Conservation (phyloP, 2,329 filamentous ascomycete species). For the Phialocephala sp. region DNA sequence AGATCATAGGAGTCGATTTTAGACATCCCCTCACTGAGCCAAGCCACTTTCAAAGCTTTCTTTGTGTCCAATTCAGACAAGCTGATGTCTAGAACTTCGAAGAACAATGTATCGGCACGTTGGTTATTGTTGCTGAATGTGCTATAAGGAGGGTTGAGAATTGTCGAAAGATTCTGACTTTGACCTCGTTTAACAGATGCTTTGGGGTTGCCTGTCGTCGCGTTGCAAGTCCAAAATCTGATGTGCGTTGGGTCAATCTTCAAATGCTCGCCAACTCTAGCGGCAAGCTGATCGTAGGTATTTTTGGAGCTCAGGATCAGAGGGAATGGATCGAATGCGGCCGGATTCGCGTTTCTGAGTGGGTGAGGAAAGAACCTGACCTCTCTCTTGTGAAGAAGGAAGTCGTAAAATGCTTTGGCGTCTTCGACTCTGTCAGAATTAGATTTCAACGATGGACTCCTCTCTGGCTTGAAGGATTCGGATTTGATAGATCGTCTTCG, state of each 20-base stretch:
- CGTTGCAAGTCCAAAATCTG: slow-evolving; percentile 87
- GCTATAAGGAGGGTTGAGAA: slow-evolving; percentile 77
- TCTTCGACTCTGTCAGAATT: slow-evolving; percentile 64
- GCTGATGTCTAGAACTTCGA: slow-evolving; percentile 93
- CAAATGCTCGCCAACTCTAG: slow-evolving; percentile 81
- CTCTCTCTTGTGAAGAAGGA: slow-evolving; percentile 81
- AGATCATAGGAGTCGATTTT: slow-evolving; percentile 88
- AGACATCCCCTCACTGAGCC: slow-evolving; percentile 86
- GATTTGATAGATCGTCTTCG: slow-evolving; percentile 17
- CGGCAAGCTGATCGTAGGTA: slow-evolving; percentile 84
- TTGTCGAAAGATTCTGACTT: slow-evolving; percentile 72
- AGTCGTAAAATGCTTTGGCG: slow-evolving; percentile 90
- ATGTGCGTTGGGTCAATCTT: slow-evolving; percentile 83
- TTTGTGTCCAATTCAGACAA: slow-evolving; percentile 92
- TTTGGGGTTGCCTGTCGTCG: slow-evolving; percentile 78
- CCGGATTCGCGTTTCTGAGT: slow-evolving; percentile 52
- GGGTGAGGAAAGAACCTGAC: slow-evolving; percentile 79
- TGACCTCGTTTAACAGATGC: slow-evolving; percentile 74
- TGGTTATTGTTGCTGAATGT: slow-evolving; percentile 73
- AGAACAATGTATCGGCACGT: slow-evolving; percentile 80
- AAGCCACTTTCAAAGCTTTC: slow-evolving; percentile 82
- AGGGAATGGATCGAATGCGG: slow-evolving; percentile 70
- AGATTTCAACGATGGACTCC: not conserved
- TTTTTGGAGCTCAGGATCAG: slow-evolving; percentile 86
- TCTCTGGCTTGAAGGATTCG: slow-evolving; percentile 12